These are phyloP conservation scores for Saccharomyces hybrid DNA, from an alignment of 1,139 yeast species.

Conservation along the genomic window DNA sequence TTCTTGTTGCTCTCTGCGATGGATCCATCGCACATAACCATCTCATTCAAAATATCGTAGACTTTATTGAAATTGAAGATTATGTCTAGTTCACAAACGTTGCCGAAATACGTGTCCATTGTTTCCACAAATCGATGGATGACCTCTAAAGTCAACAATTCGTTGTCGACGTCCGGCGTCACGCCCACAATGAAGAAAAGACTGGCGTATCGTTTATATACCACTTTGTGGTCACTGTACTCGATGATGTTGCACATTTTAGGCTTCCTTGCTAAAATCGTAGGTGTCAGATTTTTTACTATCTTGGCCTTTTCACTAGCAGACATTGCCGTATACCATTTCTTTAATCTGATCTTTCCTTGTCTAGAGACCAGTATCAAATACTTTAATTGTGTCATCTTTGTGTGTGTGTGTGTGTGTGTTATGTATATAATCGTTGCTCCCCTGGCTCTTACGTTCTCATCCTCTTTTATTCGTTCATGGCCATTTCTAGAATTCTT, in stretches of 20 bases:
- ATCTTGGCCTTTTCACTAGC: slow-evolving; percentile 80
- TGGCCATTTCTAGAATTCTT: not conserved
- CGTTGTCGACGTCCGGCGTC: slow-evolving; percentile 59
- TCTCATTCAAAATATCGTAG: slow-evolving; percentile 82
- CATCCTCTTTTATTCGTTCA: not conserved
- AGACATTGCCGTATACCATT: slow-evolving; percentile 82
- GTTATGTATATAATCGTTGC: not conserved
- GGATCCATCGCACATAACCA: slow-evolving; percentile 72
- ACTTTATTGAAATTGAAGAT: slow-evolving; percentile 93
- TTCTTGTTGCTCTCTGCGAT: slow-evolving; percentile 76
- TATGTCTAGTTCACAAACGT: slow-evolving; percentile 87
- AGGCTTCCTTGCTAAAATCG: slow-evolving; percentile 76
- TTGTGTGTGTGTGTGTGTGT: not conserved
- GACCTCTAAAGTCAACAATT: slow-evolving; percentile 72
- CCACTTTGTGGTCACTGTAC: slow-evolving; percentile 78
- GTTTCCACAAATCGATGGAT: slow-evolving; percentile 93
- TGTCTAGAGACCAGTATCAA: slow-evolving; percentile 80
- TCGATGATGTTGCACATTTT: slow-evolving; percentile 96
- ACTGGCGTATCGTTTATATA: slow-evolving; percentile 88
- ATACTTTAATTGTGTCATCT: slow-evolving; percentile 65
- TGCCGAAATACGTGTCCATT: slow-evolving; percentile 95
- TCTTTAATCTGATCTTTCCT: slow-evolving; percentile 86
- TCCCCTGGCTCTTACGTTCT: not conserved
- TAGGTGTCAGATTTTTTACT: slow-evolving; percentile 77
- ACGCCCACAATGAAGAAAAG: slow-evolving; percentile 83